A percentile compares a stretch with the other conserved stretches of the same genome.
phyloP scores from a whole-genome alignment of 2,329 filamentous ascomycete genomes.

The Xylariaceae sp. region DNA sequence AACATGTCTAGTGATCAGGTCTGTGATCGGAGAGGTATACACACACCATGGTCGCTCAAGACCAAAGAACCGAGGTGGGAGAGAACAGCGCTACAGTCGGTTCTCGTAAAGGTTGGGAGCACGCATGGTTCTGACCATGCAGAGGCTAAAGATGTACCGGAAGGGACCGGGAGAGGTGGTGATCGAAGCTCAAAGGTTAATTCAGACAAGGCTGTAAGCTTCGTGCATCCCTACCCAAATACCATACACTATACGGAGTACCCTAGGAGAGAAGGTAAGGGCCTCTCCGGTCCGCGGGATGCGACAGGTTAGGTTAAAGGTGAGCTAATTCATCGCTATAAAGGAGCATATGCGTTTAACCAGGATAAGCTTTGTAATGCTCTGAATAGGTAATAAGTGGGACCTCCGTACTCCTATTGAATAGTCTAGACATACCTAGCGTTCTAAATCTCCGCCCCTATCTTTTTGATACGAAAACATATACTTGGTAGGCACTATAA shows the following conservation, averaged over 20 bases:
- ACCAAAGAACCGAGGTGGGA: not conserved
- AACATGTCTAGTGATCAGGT: slow-evolving; percentile 34
- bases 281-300: slow-evolving; percentile 16
- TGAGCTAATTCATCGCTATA: no score
- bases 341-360: no score
- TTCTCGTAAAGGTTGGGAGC: not conserved
- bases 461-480: no score
- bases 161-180: not conserved
- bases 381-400: not conserved
- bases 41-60: slow-evolving; percentile 31
- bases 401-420: no score
- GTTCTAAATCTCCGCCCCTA: no score
- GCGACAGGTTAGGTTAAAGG: slow-evolving; percentile 4
- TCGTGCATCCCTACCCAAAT: no score
- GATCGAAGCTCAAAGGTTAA: not conserved
- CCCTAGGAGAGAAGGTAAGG: not conserved
- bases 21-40: slow-evolving; percentile 16
- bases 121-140: not conserved
- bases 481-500: no score
- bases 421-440: no score
- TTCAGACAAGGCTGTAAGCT: not conserved
- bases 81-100: not conserved
- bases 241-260: no score
- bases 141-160: not conserved
- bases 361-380: not conserved